Percentiles rank a stretch among this genome's conserved stretches.
These are phyloP conservation scores for Pisolithus microcarpus DNA, from an alignment of 768 basidiomycete genomes.

Conservation along the genomic window DNA sequence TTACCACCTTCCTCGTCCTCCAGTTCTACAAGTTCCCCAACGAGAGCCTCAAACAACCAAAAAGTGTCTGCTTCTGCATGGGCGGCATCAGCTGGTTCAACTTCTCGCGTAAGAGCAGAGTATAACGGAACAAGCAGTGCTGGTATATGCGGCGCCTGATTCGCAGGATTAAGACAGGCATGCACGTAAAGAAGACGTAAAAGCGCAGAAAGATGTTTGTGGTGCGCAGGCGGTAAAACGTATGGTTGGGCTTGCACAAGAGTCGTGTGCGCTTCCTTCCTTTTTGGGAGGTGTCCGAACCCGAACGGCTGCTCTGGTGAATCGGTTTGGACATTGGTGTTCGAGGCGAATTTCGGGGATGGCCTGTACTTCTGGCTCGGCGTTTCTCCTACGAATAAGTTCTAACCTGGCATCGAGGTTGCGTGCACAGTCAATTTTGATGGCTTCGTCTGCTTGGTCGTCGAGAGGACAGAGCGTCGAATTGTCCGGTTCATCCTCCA, in stretches of 20 bases:
- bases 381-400: slow-evolving; percentile 31
- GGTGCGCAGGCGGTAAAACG: slow-evolving; percentile 43
- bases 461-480: slow-evolving; percentile 44
- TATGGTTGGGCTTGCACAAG: slow-evolving; percentile 42
- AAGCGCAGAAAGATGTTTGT: slow-evolving; percentile 54
- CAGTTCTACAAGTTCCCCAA: slow-evolving; percentile 68
- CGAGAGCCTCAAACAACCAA: slow-evolving; percentile 71
- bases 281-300: background rate
- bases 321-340: slow-evolving; percentile 13
- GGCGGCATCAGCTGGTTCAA: slow-evolving; percentile 49
- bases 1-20: slow-evolving; percentile 59
- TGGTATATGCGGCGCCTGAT: slow-evolving; percentile 59
- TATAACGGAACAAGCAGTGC: slow-evolving; percentile 68
- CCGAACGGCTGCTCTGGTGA: background rate
- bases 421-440: slow-evolving; percentile 42
- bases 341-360: slow-evolving; percentile 40
- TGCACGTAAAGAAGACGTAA: slow-evolving; percentile 69
- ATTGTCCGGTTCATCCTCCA: slow-evolving; percentile 48
- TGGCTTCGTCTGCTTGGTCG: slow-evolving; percentile 36
- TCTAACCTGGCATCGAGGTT: slow-evolving; percentile 50
- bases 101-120: slow-evolving; percentile 52
- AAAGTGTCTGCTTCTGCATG: slow-evolving; percentile 78
- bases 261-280: slow-evolving; percentile 32
- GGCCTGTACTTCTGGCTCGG: slow-evolving; percentile 14
- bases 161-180: slow-evolving; percentile 62